Percentiles rank a stretch among this genome's conserved stretches.
These are phyloP conservation scores for Phaseolus lunatus DNA, from an alignment of 306 rosid genomes.

Conservation along the genomic window DNA sequence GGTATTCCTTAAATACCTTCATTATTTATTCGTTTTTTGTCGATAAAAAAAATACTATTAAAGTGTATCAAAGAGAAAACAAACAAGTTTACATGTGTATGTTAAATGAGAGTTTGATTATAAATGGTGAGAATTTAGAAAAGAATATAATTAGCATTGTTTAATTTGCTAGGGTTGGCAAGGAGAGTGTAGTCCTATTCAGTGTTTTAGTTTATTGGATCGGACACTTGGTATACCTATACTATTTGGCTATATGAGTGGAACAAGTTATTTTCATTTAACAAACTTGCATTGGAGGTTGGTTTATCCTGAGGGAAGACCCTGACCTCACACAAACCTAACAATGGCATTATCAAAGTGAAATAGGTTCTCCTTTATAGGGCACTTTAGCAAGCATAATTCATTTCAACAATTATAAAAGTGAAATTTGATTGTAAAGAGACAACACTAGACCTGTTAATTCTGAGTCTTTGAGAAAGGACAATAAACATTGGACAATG, in stretches of 20 bases:
- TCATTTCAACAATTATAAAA: neutral
- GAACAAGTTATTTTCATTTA: neutral
- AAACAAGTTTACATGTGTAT: too few relatives aligned
- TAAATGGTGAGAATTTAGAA: too few relatives aligned
- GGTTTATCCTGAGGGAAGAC: neutral
- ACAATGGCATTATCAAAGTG: neutral
- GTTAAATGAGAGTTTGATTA: too few relatives aligned
- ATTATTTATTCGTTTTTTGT: too few relatives aligned
- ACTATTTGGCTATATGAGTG: neutral
- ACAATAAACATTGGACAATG: neutral
- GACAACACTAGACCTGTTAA: neutral
- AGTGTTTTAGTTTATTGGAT: neutral
- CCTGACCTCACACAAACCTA: neutral
- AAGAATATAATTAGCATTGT: too few relatives aligned
- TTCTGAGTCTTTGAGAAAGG: neutral
- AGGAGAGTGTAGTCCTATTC: constrained; percentile 1
- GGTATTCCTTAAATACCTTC: too few relatives aligned
- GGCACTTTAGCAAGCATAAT: neutral
- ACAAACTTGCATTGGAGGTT: neutral
- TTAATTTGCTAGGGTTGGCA: neutral
- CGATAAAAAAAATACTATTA: too few relatives aligned
- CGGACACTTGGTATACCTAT: neutral
- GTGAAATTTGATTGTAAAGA: neutral
- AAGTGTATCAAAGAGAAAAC: too few relatives aligned
- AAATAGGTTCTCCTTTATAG: neutral